Conservation (phyloP, 495 filamentous ascomycete species). For the Cercophora sp. region DNA sequence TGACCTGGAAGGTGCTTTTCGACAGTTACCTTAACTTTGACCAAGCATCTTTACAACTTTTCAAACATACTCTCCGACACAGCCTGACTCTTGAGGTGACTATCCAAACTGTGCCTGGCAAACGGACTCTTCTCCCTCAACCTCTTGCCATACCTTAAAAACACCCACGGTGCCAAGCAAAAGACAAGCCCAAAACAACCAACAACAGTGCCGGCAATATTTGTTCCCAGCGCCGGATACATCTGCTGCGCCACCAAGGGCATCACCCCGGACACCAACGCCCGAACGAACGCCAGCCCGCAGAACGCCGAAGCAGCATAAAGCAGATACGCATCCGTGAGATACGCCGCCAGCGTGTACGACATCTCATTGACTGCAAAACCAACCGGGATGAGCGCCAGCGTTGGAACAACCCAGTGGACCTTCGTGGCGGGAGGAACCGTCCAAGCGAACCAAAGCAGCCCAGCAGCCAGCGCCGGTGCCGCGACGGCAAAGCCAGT, state of each 20-base stretch:
- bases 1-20: too few relatives aligned
- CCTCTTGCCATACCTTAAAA: slow-evolving; percentile 39
- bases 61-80: too few relatives aligned
- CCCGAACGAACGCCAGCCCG: slow-evolving; percentile 43
- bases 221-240: slow-evolving; percentile 41
- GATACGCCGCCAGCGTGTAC: slow-evolving; percentile 47
- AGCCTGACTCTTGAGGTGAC: neutral
- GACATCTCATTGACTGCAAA: slow-evolving; percentile 51
- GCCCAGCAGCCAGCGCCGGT: slow-evolving; percentile 40
- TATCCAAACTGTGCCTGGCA: slow-evolving; percentile 35
- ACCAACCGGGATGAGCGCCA: slow-evolving; percentile 43
- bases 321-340: slow-evolving; percentile 50
- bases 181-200: slow-evolving; percentile 43
- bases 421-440: slow-evolving; percentile 37
- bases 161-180: slow-evolving; percentile 22
- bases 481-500: slow-evolving; percentile 43
- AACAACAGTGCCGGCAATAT: slow-evolving; percentile 43
- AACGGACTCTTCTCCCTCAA: slow-evolving; percentile 46
- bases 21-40: too few relatives aligned
- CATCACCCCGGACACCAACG: slow-evolving; percentile 41
- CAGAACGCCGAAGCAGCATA: slow-evolving; percentile 51
- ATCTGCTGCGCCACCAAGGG: slow-evolving; percentile 46
- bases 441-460: slow-evolving; percentile 46
- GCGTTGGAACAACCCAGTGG: slow-evolving; percentile 32
- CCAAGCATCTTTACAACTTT: too few relatives aligned